These are phyloP conservation scores for Pichia sp. DNA, from an alignment of 1,139 yeast genomes.

Conservation along the genomic window DNA sequence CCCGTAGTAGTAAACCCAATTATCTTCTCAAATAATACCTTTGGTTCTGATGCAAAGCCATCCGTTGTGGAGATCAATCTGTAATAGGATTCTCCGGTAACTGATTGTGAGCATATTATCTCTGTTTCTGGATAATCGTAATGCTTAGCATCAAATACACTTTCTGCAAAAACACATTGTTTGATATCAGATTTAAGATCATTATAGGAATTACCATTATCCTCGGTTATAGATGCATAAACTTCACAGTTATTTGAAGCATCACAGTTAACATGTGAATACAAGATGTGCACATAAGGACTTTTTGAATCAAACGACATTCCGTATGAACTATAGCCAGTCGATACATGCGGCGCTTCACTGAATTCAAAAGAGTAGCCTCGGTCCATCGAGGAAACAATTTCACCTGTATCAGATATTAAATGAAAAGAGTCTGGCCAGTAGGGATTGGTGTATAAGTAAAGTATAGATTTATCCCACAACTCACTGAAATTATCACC, in stretches of 20 bases:
- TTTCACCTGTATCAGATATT: constrained; percentile 45
- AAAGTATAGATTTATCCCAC: constrained; percentile 43
- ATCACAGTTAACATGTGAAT: constrained; percentile 60
- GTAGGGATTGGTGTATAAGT: constrained; percentile 56
- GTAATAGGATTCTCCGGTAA: constrained; percentile 20
- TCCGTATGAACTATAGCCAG: constrained; percentile 14
- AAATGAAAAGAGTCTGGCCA: constrained; percentile 63
- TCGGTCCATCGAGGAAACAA: constrained; percentile 65
- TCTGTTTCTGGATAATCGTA: constrained; percentile 42
- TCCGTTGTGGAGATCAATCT: constrained; percentile 50
- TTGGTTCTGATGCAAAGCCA: constrained; percentile 41
- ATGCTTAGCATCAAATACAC: constrained; percentile 38
- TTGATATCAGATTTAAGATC: constrained; percentile 47
- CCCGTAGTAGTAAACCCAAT: constrained; percentile 66
- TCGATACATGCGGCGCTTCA: constrained; percentile 42
- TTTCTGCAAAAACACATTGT: constrained; percentile 65
- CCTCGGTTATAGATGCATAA: constrained; percentile 55
- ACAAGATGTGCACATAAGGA: constrained; percentile 61
- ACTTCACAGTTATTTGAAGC: constrained; percentile 45
- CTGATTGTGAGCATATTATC: constrained; percentile 55
- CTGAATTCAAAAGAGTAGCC: constrained; percentile 39
- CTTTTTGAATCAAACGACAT: constrained; percentile 56
- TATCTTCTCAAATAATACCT: constrained; percentile 44
- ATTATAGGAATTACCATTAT: constrained; percentile 60
- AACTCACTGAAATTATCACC: constrained; percentile 48